A percentile compares a stretch with the other conserved stretches of the same genome.
Evolutionary conservation across 768 basidiomycete species (phyloP).

Genomic region (Kwoniella dendrophila): DNA sequence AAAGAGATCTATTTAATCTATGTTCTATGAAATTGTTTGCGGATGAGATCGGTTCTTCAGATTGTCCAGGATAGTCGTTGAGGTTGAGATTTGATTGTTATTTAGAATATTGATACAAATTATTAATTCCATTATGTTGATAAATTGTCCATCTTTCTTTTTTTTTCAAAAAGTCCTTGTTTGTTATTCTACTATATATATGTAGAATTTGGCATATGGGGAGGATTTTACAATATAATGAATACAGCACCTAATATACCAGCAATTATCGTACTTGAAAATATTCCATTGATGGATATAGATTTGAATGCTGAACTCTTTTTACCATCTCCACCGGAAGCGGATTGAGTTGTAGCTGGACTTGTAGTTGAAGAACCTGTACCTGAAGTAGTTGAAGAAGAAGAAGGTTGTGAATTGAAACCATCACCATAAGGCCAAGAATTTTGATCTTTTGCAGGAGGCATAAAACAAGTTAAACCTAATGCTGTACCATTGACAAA

Average conservation of each 20-base stretch:
- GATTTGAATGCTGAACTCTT: background rate
- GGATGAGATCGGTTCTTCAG: too few relatives aligned
- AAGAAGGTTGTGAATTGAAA: too few relatives aligned
- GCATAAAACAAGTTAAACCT: conserved; percentile 45
- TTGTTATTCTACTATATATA: too few relatives aligned
- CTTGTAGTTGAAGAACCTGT: background rate
- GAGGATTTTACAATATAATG: too few relatives aligned
- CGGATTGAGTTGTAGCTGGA: background rate
- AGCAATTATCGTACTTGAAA: background rate
- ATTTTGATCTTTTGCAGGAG: conserved; percentile 15
- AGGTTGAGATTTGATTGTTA: too few relatives aligned
- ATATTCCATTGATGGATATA: background rate
- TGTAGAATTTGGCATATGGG: too few relatives aligned
- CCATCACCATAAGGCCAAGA: conserved; percentile 44
- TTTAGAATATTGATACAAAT: too few relatives aligned
- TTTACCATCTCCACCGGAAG: background rate
- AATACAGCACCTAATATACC: too few relatives aligned
- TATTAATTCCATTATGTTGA: too few relatives aligned
- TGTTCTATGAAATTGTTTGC: background rate
- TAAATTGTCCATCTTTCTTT: too few relatives aligned
- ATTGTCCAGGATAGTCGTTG: too few relatives aligned
- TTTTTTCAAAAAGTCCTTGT: too few relatives aligned
- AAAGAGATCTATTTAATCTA: background rate
- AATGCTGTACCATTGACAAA: conserved; percentile 38
- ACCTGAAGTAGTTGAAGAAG: background rate